These are phyloP conservation scores for Desmodesmus armatus DNA, from an alignment of 139 green algal species.

Conservation along the genomic window DNA sequence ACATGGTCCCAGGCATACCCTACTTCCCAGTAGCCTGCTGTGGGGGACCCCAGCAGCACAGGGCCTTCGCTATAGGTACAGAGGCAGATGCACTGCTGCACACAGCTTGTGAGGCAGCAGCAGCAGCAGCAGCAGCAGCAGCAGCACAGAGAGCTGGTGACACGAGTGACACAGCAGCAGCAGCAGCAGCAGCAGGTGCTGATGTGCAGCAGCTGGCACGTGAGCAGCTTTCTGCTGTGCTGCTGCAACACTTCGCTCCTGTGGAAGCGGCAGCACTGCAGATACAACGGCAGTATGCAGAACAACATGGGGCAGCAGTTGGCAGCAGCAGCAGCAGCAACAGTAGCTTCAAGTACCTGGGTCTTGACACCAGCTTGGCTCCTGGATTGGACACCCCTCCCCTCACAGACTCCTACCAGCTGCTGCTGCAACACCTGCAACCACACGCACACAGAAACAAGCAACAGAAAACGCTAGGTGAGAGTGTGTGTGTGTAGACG, in stretches of 20 bases:
- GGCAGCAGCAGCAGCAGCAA: constrained; percentile 18
- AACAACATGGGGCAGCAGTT: constrained; percentile 15
- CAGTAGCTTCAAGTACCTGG: constrained; percentile 46
- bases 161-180: no score
- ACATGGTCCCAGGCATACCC: constrained; percentile 50
- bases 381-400: constrained; percentile 57
- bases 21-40: constrained; percentile 60
- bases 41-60: constrained; percentile 7
- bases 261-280: constrained; percentile 4
- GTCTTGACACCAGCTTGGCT: constrained; percentile 60
- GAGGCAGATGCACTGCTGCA: constrained; percentile 57
- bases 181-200: neutral
- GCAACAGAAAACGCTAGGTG: no score
- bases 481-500: no score
- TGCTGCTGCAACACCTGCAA: constrained; percentile 37
- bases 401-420: constrained; percentile 42
- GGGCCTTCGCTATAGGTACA: constrained; percentile 55
- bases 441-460: no score
- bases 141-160: no score
- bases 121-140: neutral
- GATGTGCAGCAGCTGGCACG: neutral
- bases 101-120: constrained; percentile 44
- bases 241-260: constrained; percentile 7
- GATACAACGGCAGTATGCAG: neutral
- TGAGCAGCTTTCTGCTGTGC: neutral